Base-by-base conservation (phyloP, 345 rosid genomes). In the Euphorbia lathyris region DNA sequence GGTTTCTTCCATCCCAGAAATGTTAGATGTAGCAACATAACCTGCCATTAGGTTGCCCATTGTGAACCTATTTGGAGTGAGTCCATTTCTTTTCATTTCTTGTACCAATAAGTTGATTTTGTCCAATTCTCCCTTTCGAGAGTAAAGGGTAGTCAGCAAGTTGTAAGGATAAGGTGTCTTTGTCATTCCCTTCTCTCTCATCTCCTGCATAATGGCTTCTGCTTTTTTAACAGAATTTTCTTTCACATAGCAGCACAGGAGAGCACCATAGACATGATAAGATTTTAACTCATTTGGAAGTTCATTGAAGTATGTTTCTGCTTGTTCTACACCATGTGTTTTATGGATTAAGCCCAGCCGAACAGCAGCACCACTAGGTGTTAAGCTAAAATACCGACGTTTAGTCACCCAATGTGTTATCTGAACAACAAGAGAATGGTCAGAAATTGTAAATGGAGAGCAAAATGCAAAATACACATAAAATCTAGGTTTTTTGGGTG, bases 371-470 rank as follows among this genome's bases (percentile, higher is more conserved):
- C 73, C 80, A 51, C 20, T 17, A 0, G 74, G 52, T 4, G 74
- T 61, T 13, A 57, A 43, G 13, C 20, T 1, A 7, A 68, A 27
- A 48, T 38, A 62, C 4, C 20, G 42, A n/a, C 68, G 52, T 48
- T 65, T 65, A n/a, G 74, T 32, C 73, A 75, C 65, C 79, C 82
- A 79, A 22, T 74, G 38, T 19, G 82, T 74, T 47, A 74, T 64
- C 74, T 74, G 79, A 42, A 70, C 8, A 58, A 58, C 43, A 40
- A 40, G 43, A 40, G 11, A 5, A 17, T 13, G 52, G 19, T 47
- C 52, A 9, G 43, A 40, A 40, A 40, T 9, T 40, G 10, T 40
- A 9, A 40, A 40, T 40, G 43, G 11, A 9, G 11, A 47, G 6
- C 1, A 1, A 40, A 40, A 40, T 40, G 36, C 13, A 47, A 47